Percentiles rank a stretch among this genome's conserved stretches.
Conservation (phyloP, 106 monocot species). For the Alisma plantagoaquatica region DNA sequence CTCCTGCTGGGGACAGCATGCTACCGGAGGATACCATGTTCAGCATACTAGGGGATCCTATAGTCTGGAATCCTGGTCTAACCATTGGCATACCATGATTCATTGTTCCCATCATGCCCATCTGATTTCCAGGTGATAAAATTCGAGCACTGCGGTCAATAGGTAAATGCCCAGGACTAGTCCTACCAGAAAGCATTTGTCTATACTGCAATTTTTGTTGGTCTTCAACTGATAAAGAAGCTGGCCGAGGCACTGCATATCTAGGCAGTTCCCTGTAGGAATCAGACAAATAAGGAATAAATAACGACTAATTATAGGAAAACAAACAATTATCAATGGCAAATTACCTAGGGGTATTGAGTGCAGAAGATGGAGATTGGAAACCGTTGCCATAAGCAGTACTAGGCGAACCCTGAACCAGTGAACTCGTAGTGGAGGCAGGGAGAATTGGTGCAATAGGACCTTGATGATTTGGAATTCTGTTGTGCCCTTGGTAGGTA, state of each 20-base stretch:
- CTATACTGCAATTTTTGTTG: conserved; percentile 60
- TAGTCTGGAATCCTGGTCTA: conserved; percentile 62
- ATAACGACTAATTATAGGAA: conserved; percentile 2
- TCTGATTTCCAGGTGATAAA: conserved; percentile 45
- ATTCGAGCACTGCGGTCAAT: conserved; percentile 61
- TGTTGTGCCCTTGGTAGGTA: conserved; percentile 53
- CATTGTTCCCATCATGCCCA: conserved; percentile 64
- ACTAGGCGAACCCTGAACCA: conserved; percentile 56
- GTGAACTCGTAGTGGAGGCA: conserved; percentile 34
- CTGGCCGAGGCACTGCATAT: conserved; percentile 42
- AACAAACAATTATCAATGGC: neutral
- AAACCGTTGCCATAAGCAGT: conserved; percentile 39
- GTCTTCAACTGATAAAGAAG: conserved; percentile 55
- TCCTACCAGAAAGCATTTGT: conserved; percentile 62
- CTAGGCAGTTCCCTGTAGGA: conserved; percentile 58
- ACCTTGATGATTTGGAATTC: conserved; percentile 35
- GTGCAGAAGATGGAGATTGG: conserved; percentile 34
- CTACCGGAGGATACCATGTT: conserved; percentile 61
- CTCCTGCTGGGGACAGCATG: conserved; percentile 42
- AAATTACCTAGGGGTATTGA: conserved; percentile 51
- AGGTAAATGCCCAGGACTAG: conserved; percentile 32
- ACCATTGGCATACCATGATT: conserved; percentile 43
- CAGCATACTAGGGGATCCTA: conserved; percentile 43
- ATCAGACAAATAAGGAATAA: neutral
- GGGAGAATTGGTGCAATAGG: conserved; percentile 37